Evolutionary conservation across 345 rosid genomes (phyloP).

Genomic region (Dimocarpus longan): DNA sequence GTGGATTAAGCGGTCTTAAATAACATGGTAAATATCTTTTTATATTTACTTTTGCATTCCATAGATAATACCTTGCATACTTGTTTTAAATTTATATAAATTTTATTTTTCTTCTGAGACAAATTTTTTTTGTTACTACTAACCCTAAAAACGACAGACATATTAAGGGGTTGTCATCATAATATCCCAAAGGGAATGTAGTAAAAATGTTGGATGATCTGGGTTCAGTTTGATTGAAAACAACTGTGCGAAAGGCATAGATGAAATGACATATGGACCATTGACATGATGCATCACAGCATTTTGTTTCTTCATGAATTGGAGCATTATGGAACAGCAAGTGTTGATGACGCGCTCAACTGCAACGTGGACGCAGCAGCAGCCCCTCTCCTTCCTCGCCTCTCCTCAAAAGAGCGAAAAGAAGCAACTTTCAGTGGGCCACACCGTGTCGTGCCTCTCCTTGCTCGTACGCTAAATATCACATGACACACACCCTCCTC

Average conservation of each 20-base stretch:
- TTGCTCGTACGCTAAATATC: constrained; percentile 43
- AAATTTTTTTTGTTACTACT: too few species aligned
- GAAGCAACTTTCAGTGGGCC: background rate
- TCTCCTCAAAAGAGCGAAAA: background rate
- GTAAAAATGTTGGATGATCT: background rate
- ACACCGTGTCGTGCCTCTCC: constrained; percentile 13
- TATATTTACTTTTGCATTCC: too few species aligned
- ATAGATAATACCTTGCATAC: too few species aligned
- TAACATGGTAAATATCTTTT: too few species aligned
- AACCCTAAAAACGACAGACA: too few species aligned
- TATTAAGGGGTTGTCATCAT: too few species aligned
- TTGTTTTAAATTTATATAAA: too few species aligned
- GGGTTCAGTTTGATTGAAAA: background rate
- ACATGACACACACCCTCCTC: background rate
- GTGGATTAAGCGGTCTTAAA: too few species aligned
- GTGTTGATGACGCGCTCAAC: constrained; percentile 14
- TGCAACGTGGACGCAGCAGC: background rate
- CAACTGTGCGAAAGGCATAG: background rate
- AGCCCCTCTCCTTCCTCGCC: background rate
- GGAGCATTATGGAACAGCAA: background rate
- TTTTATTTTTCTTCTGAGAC: too few species aligned
- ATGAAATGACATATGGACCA: constrained; percentile 2
- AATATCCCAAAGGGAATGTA: too few species aligned
- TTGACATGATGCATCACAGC: constrained; percentile 1
- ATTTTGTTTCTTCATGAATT: background rate